Evolutionary conservation across 2,329 filamentous ascomycete genomes (phyloP), one percentile per base, ranked within the genome.

Genomic region (Fusarium sp.): DNA sequence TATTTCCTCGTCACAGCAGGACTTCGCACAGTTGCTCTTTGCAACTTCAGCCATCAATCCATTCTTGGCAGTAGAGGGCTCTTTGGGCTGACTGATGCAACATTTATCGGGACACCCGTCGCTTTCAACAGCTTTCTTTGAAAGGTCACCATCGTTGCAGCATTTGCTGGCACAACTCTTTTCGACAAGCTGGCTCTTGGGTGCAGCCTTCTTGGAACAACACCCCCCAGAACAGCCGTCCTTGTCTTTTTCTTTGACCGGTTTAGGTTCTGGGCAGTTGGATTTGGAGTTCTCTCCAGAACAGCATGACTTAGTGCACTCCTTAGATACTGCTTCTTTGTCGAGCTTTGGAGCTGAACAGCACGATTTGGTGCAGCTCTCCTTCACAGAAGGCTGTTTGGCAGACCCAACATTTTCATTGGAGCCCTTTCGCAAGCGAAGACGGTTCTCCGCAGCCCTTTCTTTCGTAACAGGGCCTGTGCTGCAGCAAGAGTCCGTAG

Each of bases 401-500:
- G 30, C 46, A 16, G 37, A 57, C n/a, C 60, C 64, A 9, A 13
- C 44, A 23, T 50, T 73, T n/a, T 69, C 67, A 12, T 32, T 42
- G 16, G 70, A 75, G 40, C 52, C 23, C 33, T 71, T 77, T 53
- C 66, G 67, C 6, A 65, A 44, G 15, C 56, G 63, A 44, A 68
- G 47, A 21, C 58, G 61, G 28, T 71, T 73, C 58, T 71, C 50
- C 3, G 35, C 64, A 32, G 67, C 65, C 15, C 64, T 57, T 4
- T 67, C 44, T 46, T 74, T 67, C 12, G 62, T 61, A n/a, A 40
- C 61, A 15, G 58, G 53, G 21, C 70, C 65, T 7, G 52, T 76
- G 19, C 62, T 66, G 50, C 79, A 77, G 67, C 78, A 79, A 0
- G 80, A 79, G 50, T 79, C 79, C 7, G 71, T 54, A 16, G 80